Conservation (phyloP, 2,329 filamentous ascomycete species). For the Colletotrichum agaves region DNA sequence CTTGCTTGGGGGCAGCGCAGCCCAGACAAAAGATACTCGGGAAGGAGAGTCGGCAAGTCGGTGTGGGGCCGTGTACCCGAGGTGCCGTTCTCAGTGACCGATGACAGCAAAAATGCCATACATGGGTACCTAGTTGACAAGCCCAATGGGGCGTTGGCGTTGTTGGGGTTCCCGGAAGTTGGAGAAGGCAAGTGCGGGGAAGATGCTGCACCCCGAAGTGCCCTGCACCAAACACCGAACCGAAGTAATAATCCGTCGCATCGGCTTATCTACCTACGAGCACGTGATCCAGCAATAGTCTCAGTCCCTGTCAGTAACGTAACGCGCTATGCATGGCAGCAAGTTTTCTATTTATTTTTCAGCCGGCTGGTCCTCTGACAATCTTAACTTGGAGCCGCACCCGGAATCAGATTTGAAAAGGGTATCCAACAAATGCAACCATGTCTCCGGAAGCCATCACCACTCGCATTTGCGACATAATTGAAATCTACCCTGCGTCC, state of each 20-base stretch:
- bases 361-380: too few species aligned
- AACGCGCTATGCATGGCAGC: too few species aligned
- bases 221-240: too few species aligned
- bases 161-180: constrained; percentile 26
- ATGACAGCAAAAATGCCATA: background rate
- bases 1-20: constrained; percentile 16
- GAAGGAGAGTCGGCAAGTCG: constrained; percentile 37
- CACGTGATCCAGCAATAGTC: too few species aligned
- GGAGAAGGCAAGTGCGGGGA: constrained; percentile 35
- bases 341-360: too few species aligned
- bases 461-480: too few species aligned
- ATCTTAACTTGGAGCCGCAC: too few species aligned
- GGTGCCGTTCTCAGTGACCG: constrained; percentile 10
- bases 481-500: background rate
- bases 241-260: background rate
- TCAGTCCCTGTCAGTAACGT: too few species aligned
- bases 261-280: too few species aligned
- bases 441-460: too few species aligned
- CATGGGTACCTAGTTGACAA: background rate
- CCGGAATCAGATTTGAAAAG: too few species aligned
- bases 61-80: constrained; percentile 8
- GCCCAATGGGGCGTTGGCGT: background rate
- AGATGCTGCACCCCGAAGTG: constrained; percentile 22
- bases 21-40: constrained; percentile 25
- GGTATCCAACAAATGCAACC: too few species aligned